Evolutionary conservation across 352 stramenopile species (phyloP).

Genomic region (Phytophthora sojae): DNA sequence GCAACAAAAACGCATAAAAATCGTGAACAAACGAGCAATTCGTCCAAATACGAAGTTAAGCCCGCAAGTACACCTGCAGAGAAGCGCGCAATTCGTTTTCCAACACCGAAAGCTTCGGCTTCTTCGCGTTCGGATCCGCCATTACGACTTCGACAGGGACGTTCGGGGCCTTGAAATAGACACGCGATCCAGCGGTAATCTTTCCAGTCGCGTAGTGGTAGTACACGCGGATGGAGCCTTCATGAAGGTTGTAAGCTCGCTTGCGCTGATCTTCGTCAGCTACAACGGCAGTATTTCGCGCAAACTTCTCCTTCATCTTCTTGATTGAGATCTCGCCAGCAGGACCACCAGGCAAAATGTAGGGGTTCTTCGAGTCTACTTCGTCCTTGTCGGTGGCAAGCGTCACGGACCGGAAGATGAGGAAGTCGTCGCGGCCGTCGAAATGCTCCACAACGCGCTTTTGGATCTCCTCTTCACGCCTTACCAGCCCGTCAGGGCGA

Average conservation of each 20-base stretch:
- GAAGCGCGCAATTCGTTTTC: constrained; percentile 74
- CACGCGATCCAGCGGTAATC: constrained; percentile 85
- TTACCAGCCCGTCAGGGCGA: constrained; percentile 89
- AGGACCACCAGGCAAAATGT: constrained; percentile 74
- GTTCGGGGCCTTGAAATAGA: constrained; percentile 83
- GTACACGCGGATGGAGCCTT: constrained; percentile 88
- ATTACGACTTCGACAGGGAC: constrained; percentile 77
- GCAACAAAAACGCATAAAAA: not conserved
- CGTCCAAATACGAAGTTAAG: not conserved
- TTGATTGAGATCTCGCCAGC: constrained; percentile 86
- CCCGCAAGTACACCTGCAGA: constrained; percentile 50
- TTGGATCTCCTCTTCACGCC: constrained; percentile 89
- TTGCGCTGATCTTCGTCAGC: constrained; percentile 90
- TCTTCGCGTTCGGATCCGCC: constrained; percentile 67
- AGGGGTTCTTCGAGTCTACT: constrained; percentile 80
- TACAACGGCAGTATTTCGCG: constrained; percentile 54
- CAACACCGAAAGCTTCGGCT: constrained; percentile 79
- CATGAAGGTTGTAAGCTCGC: constrained; percentile 91
- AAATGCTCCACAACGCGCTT: constrained; percentile 90
- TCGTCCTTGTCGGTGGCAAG: constrained; percentile 82
- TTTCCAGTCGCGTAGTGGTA: constrained; percentile 94
- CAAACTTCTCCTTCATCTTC: constrained; percentile 95
- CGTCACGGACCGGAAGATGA: constrained; percentile 86
- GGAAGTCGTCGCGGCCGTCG: constrained; percentile 84
- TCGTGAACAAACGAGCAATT: constrained; percentile 1